Conservation (phyloP, 2,329 filamentous ascomycete species). For the Fusarium albidum region DNA sequence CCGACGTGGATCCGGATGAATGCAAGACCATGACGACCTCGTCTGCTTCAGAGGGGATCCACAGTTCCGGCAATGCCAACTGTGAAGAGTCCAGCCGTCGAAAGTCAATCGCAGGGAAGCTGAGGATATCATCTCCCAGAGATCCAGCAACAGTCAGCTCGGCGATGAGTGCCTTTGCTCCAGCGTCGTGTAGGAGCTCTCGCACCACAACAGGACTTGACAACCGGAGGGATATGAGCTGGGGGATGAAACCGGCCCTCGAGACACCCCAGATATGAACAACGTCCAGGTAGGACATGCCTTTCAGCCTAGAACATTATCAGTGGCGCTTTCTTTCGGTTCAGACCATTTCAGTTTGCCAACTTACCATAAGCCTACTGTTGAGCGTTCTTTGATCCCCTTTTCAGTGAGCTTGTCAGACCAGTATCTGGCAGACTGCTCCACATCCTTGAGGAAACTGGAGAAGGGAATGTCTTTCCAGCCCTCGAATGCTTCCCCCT, state of each 20-base stretch:
- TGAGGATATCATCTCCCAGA: slow-evolving; percentile 9
- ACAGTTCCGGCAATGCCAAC: too few relatives aligned
- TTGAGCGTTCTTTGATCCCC: slow-evolving; percentile 3
- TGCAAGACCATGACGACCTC: too few relatives aligned
- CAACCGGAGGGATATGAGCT: slow-evolving; percentile 29
- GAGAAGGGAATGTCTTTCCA: slow-evolving; percentile 23
- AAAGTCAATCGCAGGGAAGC: too few relatives aligned
- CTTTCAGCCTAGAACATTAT: slow-evolving; percentile 24
- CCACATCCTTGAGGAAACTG: slow-evolving; percentile 16
- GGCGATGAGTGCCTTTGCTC: slow-evolving; percentile 21
- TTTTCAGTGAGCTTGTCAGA: neutral
- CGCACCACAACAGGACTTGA: slow-evolving; percentile 24
- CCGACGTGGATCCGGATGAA: too few relatives aligned
- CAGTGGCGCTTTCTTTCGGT: neutral
- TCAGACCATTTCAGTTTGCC: too few relatives aligned
- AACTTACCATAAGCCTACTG: slow-evolving; percentile 32
- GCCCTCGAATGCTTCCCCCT: neutral
- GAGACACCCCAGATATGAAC: slow-evolving; percentile 28
- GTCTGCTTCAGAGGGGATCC: too few relatives aligned
- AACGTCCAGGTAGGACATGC: slow-evolving; percentile 21
- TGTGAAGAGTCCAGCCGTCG: too few relatives aligned
- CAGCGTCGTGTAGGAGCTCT: slow-evolving; percentile 14
- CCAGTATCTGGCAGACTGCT: slow-evolving; percentile 24
- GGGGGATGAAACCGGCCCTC: slow-evolving; percentile 34
- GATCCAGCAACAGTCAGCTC: slow-evolving; percentile 7